Evolutionary conservation across 2,329 filamentous ascomycete genomes (phyloP), one percentile per base, ranked within the genome.

Genomic region (Tympanopsis confertula): DNA sequence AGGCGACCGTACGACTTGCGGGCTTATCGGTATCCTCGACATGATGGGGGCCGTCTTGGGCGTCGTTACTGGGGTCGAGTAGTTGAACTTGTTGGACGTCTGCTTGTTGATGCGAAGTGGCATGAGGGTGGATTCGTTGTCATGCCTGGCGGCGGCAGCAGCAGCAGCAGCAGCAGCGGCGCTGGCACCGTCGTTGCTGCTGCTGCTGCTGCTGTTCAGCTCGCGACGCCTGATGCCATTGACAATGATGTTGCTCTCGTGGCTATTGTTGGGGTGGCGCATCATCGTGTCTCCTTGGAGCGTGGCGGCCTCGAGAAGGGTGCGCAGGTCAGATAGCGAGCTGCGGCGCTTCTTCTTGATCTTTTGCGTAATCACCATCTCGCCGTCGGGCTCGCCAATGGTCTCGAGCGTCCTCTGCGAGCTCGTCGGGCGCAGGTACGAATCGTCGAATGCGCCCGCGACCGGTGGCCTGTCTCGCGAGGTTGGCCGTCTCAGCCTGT

Each of bases 321-420:
- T 70, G 47, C 78, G 82, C 35, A 96, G 68, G 55, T 96, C 89
- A 4, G 88, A 94, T 30, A 96, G 63, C 19, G 88, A 95, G 60
- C 88, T 95, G 53, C 89, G 79, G 39, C 89, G 74, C 64, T 94
- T 95, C 62, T 80, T 88, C 53, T 73, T 78, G 33, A 65, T 60
- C n/a, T 57, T 56, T 44, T 54, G 64, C 40, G 33, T 47, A 19
- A 55, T 54, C 45, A 63, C 69, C 1, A 53, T 42, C 20, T 47
- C 44, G 3, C 54, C 45, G 0, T 65, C 63, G 1, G 73, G 73
- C 49, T 77, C 73, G 13, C 71, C 72, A 36, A 78, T 77, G 0
- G 73, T 77, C 49, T 73, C 71, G 2, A 77, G 57, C 28, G 67
- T 65, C 45, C 22, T 7, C 7, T 75, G 65, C 2, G 74, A 74